phyloP scores from a whole-genome alignment of 1,139 yeast genomes.

The Taiozyma sp. region DNA sequence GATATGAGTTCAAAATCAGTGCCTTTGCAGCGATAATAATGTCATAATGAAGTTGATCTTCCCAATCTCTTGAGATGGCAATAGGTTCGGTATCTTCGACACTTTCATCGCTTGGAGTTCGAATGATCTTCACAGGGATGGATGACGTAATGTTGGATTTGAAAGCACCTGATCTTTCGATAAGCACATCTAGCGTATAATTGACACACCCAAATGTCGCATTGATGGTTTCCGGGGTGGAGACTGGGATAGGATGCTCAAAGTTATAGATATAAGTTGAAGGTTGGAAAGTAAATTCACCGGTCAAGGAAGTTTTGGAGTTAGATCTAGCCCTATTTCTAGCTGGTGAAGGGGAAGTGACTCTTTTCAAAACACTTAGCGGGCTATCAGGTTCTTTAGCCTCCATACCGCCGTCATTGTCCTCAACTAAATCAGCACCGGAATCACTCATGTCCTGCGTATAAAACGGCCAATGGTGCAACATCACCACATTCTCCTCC shows the following conservation, averaged over 20 bases:
- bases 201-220: constrained; percentile 80
- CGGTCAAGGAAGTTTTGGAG: constrained; percentile 8
- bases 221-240: constrained; percentile 73
- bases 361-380: constrained; percentile 18
- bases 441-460: constrained; percentile 26
- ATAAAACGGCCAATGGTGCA: constrained; percentile 93
- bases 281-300: constrained; percentile 48
- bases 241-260: constrained; percentile 81
- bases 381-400: constrained; percentile 9
- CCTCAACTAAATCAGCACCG: constrained; percentile 24
- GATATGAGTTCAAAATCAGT: constrained; percentile 72
- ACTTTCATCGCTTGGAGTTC: constrained; percentile 75
- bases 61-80: constrained; percentile 89
- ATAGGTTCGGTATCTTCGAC: constrained; percentile 92
- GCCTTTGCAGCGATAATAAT: constrained; percentile 87
- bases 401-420: constrained; percentile 2
- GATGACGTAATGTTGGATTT: constrained; percentile 67
- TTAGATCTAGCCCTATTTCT: constrained; percentile 16
- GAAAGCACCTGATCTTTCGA: constrained; percentile 81
- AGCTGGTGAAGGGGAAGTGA: constrained; percentile 21
- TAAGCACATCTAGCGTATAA: constrained; percentile 62
- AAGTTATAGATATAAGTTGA: constrained; percentile 93
- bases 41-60: constrained; percentile 83
- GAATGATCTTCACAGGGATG: constrained; percentile 59
- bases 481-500: constrained; percentile 63